Evolutionary conservation across 176 grass and related monocot genomes (phyloP).

Genomic region (Bolboschoenus planiculmis): DNA sequence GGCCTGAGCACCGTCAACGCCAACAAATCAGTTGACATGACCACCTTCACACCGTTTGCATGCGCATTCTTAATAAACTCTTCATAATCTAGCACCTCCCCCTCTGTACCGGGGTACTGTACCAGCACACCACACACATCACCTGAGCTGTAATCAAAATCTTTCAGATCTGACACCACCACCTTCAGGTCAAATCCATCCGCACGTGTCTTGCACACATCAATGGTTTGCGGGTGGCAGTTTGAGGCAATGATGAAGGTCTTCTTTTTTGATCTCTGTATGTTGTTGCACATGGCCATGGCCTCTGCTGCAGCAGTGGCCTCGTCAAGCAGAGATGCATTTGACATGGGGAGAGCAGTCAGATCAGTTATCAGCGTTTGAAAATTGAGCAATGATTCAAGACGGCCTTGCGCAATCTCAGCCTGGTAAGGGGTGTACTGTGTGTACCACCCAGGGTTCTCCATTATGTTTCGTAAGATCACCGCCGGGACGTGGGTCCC

Average conservation of each 20-base stretch:
- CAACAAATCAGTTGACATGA: conserved; percentile 92
- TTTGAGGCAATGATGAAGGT: conserved; percentile 87
- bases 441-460: conserved; percentile 98
- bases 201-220: conserved; percentile 80
- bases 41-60: conserved; percentile 77
- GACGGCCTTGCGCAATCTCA: conserved; percentile 94
- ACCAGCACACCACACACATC: conserved; percentile 93
- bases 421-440: conserved; percentile 99
- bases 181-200: conserved; percentile 71
- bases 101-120: conserved; percentile 89
- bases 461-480: conserved; percentile 93
- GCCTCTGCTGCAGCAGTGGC: conserved; percentile 97
- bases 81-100: conserved; percentile 80
- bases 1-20: conserved; percentile 73
- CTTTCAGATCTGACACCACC: conserved; percentile 59
- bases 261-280: conserved; percentile 74
- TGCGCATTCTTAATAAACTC: conserved; percentile 84
- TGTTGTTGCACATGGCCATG: conserved; percentile 97
- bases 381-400: conserved; percentile 96
- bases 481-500: conserved; percentile 67
- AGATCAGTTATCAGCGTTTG: conserved; percentile 95
- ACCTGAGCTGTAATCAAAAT: conserved; percentile 65
- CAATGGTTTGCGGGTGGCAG: conserved; percentile 94
- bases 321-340: conserved; percentile 95
- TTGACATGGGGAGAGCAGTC: conserved; percentile 94